Evolutionary conservation across 1,139 yeast genomes (phyloP), one percentile per base, ranked within the genome.

Genomic region (Taphrina sp.): DNA sequence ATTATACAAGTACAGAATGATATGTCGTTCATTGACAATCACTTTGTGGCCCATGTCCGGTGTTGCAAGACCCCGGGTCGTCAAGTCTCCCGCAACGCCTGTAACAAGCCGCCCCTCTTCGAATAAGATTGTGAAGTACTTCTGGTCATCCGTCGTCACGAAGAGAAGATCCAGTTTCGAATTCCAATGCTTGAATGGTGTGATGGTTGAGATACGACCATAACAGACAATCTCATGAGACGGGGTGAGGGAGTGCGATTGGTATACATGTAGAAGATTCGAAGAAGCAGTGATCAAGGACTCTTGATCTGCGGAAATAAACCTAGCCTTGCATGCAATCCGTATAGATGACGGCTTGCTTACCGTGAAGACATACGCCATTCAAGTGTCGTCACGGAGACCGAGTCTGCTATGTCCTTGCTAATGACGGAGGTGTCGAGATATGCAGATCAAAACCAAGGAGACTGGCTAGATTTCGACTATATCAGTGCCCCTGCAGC

Each of bases 261-360:
- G 63, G 26, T 52, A 20, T 29, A 59, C 51, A 22, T 61, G 60
- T 5, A 58, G 31, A 12, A 56, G 41, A 33, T 57, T 58, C 41
- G 55, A 58, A 12, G 60, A 57, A 2, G 51, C 55, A 17, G 61
- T 60, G 31, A 61, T 56, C 16, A 61, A 57, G 28, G 54, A 44
- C 26, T 60, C 44, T 12, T 22, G 46, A 16, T 52, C 57, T 2
- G 57, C 34, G 14, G 35, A 46, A n/a, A 56, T 44, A 16, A 62
- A 41, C 34, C 57, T 52, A 20, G 63, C 59, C 23, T 57, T 52
- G 36, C 61, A 57, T 5, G 64, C 62, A 19, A 60, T 52, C 29
- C 60, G 55, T 17, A 62, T 59, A n/a, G 64, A 62, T 7, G 64
- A 57, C 14, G 63, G 60, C 58, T 59, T 60, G 45, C 61, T 61